Evolutionary conservation across 139 green algal genomes (phyloP).

Genomic region (Coelastrella sp.): DNA sequence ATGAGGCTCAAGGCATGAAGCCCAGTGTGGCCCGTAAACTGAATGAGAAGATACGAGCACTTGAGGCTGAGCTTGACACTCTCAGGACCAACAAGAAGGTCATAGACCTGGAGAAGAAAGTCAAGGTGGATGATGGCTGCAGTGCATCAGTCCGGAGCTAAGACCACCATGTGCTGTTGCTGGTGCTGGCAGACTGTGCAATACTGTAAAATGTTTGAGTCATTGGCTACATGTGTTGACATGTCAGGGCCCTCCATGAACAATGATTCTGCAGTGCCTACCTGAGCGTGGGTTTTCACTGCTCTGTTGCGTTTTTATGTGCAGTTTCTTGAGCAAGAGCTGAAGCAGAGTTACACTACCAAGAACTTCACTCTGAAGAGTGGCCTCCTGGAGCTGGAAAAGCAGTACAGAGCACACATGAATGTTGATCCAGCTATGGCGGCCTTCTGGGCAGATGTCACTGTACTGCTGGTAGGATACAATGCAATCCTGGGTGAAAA

Average conservation of each 20-base stretch:
- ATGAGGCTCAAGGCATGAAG: conserved; percentile 37
- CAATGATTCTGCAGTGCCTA: no score
- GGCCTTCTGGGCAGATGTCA: conserved; percentile 31
- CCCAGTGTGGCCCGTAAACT: conserved; percentile 65
- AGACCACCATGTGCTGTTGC: no score
- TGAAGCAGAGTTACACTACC: conserved; percentile 65
- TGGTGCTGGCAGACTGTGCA: neutral
- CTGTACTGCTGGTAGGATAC: conserved; percentile 38
- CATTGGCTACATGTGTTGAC: neutral
- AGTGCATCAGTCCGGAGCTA: neutral
- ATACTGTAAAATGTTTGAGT: neutral
- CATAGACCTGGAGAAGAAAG: conserved; percentile 53
- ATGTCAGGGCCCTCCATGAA: neutral
- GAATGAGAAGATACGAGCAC: conserved; percentile 60
- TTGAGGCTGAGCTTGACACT: conserved; percentile 63
- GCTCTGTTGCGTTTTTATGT: neutral
- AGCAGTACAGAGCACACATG: conserved; percentile 52
- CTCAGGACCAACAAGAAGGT: conserved; percentile 56
- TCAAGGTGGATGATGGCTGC: conserved; percentile 33
- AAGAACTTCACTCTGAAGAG: conserved; percentile 73
- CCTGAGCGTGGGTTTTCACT: no score
- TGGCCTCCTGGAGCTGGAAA: conserved; percentile 70
- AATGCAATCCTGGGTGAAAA: neutral
- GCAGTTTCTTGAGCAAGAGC: conserved; percentile 64
- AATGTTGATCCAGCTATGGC: conserved; percentile 17